Conservation (phyloP, 495 filamentous ascomycete species). For the Penicillium longicatenatum region DNA sequence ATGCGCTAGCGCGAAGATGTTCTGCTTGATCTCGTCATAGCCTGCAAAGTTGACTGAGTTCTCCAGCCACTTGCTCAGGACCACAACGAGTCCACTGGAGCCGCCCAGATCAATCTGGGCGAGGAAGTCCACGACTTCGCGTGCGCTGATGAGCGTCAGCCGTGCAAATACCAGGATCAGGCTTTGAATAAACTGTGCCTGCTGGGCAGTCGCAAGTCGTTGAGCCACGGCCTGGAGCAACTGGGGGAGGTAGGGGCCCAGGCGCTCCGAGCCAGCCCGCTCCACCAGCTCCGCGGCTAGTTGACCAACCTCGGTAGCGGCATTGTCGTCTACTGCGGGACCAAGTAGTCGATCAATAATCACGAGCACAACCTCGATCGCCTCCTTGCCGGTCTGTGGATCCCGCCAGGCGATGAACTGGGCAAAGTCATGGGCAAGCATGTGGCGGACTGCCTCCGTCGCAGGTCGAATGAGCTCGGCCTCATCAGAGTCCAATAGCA, state of each 20-base stretch:
- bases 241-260: slow-evolving; percentile 86
- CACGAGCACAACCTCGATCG: slow-evolving; percentile 82
- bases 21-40: slow-evolving; percentile 95
- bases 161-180: slow-evolving; percentile 94
- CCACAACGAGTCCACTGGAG: slow-evolving; percentile 77
- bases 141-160: slow-evolving; percentile 77
- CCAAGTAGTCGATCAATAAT: slow-evolving; percentile 94
- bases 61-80: slow-evolving; percentile 93
- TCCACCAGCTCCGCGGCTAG: slow-evolving; percentile 94
- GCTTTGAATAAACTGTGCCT: slow-evolving; percentile 85
- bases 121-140: slow-evolving; percentile 90
- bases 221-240: slow-evolving; percentile 91
- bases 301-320: slow-evolving; percentile 93
- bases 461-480: slow-evolving; percentile 83
- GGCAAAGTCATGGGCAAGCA: slow-evolving; percentile 81
- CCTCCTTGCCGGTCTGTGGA: slow-evolving; percentile 70
- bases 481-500: slow-evolving; percentile 79
- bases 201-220: slow-evolving; percentile 75
- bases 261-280: slow-evolving; percentile 82
- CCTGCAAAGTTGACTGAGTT: slow-evolving; percentile 95
- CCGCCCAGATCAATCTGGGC: slow-evolving; percentile 74
- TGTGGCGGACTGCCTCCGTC: slow-evolving; percentile 83
- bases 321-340: slow-evolving; percentile 79
- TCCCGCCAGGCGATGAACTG: slow-evolving; percentile 84
- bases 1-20: slow-evolving; percentile 89